These are phyloP conservation scores for Agastache rugosa DNA, from an alignment of 257 asterid species.

Conservation along the genomic window DNA sequence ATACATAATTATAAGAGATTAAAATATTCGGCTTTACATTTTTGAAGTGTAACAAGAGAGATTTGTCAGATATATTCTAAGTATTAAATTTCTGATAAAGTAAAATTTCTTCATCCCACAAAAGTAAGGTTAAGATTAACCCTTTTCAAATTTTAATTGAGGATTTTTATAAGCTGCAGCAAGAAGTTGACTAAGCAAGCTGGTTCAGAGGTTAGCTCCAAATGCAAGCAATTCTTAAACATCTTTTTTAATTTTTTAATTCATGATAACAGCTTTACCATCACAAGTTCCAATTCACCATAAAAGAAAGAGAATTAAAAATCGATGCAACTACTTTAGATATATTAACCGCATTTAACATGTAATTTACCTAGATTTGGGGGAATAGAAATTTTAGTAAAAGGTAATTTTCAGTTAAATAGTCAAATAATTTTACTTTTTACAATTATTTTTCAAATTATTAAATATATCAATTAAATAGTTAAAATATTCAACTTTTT, in stretches of 20 bases:
- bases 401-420: too few species aligned
- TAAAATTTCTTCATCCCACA: slow-evolving; percentile 21
- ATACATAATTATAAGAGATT: not conserved
- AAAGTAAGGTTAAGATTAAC: slow-evolving; percentile 28
- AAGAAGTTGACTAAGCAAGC: slow-evolving; percentile 38
- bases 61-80: slow-evolving; percentile 35
- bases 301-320: not conserved
- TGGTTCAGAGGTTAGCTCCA: slow-evolving; percentile 33
- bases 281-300: slow-evolving; percentile 33
- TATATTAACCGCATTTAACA: slow-evolving; percentile 8
- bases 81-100: slow-evolving; percentile 21
- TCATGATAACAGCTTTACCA: slow-evolving; percentile 37
- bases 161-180: slow-evolving; percentile 17
- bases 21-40: not conserved
- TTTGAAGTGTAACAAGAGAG: not conserved
- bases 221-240: slow-evolving; percentile 32
- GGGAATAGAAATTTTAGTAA: too few species aligned
- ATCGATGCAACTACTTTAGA: slow-evolving; percentile 2
- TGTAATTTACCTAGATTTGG: slow-evolving; percentile 17
- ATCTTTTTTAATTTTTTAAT: not conserved
- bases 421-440: too few species aligned
- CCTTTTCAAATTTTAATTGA: slow-evolving; percentile 20
- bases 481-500: too few species aligned
- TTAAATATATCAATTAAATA: too few species aligned
- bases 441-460: too few species aligned